A percentile compares a stretch with the other conserved stretches of the same genome.
phyloP scores from a whole-genome alignment of 257 asterid genomes.

The Asclepias syriaca region DNA sequence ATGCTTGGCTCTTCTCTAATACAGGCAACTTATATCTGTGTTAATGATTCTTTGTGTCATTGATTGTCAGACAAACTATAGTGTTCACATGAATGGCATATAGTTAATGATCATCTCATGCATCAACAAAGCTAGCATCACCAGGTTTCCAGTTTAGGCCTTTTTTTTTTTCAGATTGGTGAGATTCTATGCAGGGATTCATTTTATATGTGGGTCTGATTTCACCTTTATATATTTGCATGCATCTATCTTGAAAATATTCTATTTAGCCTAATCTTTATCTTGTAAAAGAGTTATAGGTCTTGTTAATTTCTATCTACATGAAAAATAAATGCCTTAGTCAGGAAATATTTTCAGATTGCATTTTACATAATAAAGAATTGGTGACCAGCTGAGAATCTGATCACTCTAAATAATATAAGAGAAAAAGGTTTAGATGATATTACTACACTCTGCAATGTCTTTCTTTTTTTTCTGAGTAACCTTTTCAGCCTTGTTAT shows the following conservation, averaged over 20 bases:
- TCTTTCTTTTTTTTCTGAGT: neutral
- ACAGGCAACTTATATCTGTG: neutral
- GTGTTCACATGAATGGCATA: neutral
- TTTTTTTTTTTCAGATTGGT: neutral
- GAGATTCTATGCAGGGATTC: neutral
- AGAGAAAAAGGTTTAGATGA: neutral
- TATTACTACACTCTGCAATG: no score
- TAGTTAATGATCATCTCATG: conserved; percentile 1
- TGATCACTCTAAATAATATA: neutral
- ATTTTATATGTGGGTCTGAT: neutral
- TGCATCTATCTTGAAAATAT: neutral
- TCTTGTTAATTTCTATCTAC: neutral
- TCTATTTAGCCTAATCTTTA: neutral
- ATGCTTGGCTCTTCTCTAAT: neutral
- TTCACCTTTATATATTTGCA: neutral
- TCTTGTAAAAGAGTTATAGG: neutral
- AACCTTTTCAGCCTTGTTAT: neutral
- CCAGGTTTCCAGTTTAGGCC: neutral
- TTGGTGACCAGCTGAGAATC: neutral
- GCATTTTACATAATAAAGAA: neutral
- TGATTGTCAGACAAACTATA: neutral
- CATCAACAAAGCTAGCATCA: neutral
- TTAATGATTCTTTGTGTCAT: neutral
- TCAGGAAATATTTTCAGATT: neutral
- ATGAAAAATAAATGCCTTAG: neutral